Evolutionary conservation across 169 alveolate species (phyloP).

Genomic region (Plasmodium fragile): DNA sequence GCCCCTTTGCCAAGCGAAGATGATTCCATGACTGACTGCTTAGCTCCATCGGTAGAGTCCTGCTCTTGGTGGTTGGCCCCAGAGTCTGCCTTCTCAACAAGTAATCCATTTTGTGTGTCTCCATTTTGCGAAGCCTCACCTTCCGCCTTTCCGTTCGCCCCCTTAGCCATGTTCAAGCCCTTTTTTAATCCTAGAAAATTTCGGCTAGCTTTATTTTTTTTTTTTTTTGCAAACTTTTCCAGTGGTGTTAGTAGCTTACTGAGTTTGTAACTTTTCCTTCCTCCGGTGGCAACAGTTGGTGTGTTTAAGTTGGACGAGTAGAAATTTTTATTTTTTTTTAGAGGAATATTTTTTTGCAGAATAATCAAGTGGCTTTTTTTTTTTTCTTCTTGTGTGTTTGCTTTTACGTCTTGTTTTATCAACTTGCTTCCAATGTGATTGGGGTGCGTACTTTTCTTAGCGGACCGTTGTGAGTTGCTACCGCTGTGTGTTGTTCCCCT

Average conservation of each 20-base stretch:
- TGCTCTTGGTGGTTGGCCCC: background rate
- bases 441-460: background rate
- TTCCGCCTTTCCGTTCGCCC: background rate
- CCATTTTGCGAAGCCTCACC: constrained; percentile 2
- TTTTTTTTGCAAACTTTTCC: constrained; percentile 41
- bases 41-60: background rate
- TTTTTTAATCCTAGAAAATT: constrained; percentile 11
- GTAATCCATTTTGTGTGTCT: background rate
- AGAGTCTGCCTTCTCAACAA: background rate
- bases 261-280: constrained; percentile 28
- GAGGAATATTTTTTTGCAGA: constrained; percentile 11
- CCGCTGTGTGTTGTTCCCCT: constrained; percentile 18
- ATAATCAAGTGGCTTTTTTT: background rate
- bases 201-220: constrained; percentile 36
- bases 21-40: background rate
- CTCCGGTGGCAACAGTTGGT: background rate
- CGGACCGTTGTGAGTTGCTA: constrained; percentile 5
- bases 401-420: constrained; percentile 5
- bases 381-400: constrained; percentile 3
- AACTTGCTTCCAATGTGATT: constrained; percentile 5
- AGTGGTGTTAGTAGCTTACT: constrained; percentile 31
- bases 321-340: constrained; percentile 10
- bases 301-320: constrained; percentile 7
- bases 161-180: constrained; percentile 8
- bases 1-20: background rate